Conservation (phyloP, 2,329 filamentous ascomycete genomes). For the Mariannaea elegans region DNA sequence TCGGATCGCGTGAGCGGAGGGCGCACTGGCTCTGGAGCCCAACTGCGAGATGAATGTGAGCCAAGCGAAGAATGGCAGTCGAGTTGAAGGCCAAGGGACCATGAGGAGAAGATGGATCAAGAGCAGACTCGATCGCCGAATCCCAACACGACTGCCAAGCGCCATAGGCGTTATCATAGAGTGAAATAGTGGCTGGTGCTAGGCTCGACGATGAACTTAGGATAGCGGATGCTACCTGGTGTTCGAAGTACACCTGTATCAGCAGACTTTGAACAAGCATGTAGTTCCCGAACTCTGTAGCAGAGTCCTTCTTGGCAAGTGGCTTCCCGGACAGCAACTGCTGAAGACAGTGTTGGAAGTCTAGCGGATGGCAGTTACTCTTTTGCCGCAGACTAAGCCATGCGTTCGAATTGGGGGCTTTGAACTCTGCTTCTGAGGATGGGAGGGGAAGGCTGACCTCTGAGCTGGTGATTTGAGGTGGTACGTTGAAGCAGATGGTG, state of each 20-base stretch:
- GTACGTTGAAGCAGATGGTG: constrained; percentile 69
- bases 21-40: constrained; percentile 45
- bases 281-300: constrained; percentile 62
- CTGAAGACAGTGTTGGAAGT: neutral
- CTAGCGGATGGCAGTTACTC: neutral
- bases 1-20: constrained; percentile 56
- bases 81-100: constrained; percentile 61
- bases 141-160: constrained; percentile 64
- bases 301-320: constrained; percentile 29
- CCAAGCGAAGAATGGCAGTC: constrained; percentile 42
- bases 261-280: constrained; percentile 63
- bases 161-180: constrained; percentile 47
- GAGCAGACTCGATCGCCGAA: constrained; percentile 59
- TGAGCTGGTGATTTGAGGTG: constrained; percentile 60
- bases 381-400: neutral
- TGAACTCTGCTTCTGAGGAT: neutral
- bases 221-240: constrained; percentile 29
- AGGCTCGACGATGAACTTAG: constrained; percentile 7
- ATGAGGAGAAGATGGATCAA: constrained; percentile 61
- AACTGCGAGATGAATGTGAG: constrained; percentile 39
- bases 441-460: neutral
- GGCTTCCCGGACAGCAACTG: neutral
- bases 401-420: neutral
- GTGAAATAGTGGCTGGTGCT: constrained; percentile 1
- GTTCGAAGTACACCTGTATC: constrained; percentile 61